Percentiles rank a stretch among this genome's conserved stretches.
These are phyloP conservation scores for Trypanosoma vivax DNA, from an alignment of 208 protist species.

Conservation along the genomic window DNA sequence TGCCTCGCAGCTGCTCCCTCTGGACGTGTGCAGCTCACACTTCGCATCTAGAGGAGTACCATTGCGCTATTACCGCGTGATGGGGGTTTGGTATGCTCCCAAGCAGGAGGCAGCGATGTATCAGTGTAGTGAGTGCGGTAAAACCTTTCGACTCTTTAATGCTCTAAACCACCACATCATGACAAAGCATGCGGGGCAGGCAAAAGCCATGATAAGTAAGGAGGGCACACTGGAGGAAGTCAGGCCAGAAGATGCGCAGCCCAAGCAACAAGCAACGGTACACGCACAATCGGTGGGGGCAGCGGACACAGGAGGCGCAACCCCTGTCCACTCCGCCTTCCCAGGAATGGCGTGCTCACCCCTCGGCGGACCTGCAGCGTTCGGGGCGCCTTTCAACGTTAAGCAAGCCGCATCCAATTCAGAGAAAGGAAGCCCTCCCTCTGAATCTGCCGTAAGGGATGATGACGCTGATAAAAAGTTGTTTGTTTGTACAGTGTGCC, in stretches of 20 bases:
- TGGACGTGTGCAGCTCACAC: background rate
- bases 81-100: conserved; percentile 3
- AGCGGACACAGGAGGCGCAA: background rate
- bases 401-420: background rate
- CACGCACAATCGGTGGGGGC: background rate
- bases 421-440: background rate
- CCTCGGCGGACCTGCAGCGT: conserved; percentile 15
- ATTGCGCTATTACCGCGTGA: conserved; percentile 6
- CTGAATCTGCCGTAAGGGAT: conserved; percentile 6
- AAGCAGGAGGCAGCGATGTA: conserved; percentile 35
- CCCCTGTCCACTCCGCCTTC: conserved; percentile 8
- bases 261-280: conserved; percentile 5
- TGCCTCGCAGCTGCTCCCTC: background rate
- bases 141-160: conserved; percentile 81
- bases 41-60: background rate
- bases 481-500: conserved; percentile 84
- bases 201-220: conserved; percentile 49
- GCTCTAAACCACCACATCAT: conserved; percentile 87
- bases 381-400: conserved; percentile 13
- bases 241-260: conserved; percentile 10
- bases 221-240: conserved; percentile 57
- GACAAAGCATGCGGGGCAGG: conserved; percentile 71
- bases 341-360: conserved; percentile 19
- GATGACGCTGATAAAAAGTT: conserved; percentile 44
- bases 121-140: conserved; percentile 77